Base-by-base conservation (phyloP, 2,329 filamentous ascomycete genomes). In the Geosmithia morbida region DNA sequence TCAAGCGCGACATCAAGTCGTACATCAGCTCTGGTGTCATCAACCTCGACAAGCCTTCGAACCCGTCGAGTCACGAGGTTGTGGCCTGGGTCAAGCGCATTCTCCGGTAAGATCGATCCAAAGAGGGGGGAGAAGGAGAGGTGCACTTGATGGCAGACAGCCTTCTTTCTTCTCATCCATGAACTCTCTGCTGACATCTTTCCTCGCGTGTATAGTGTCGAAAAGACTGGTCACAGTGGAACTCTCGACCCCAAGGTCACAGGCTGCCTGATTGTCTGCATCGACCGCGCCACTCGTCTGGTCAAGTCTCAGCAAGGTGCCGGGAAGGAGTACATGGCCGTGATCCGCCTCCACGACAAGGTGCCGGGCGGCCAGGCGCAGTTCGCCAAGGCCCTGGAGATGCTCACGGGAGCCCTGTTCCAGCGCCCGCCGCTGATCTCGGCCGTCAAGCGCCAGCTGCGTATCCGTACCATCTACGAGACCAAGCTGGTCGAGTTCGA, bases 21-120 rank as follows among this genome's bases (percentile, higher is more conserved):
- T 98, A 97, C 72, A 82, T 98, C 64, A 90, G 85, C 66, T 94
- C 87, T 53, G 92, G 92, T 70, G 90, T 98, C 50, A 97, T 98
- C 70, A 98, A 98, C 72, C 82, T 96, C 57, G 66, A 68, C 54
- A 68, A 68, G 74, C 92, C 90, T 49, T 94, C 89, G 47, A 98
- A 98, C 73, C 90, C 90, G 48, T 96, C 89, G 56, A 92, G 85
- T 61, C 92, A 98, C 77, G 92, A 98, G 75, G 92, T 98, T 55
- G 92, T 98, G 61, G 90, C 92, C 55, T 98, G 92, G 92, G 85
- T 97, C 58, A 98, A 98, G 83, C 83, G 90, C 59, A 97, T 97
- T 60, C 76, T 98, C 48, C 83, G 85, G 84, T 88, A 79, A n/a
- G n/a, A n/a, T n/a, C n/a, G n/a, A n/a, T n/a, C n/a, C n/a, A n/a